Conservation (phyloP, 306 rosid species). For the Vigna trinervia region DNA sequence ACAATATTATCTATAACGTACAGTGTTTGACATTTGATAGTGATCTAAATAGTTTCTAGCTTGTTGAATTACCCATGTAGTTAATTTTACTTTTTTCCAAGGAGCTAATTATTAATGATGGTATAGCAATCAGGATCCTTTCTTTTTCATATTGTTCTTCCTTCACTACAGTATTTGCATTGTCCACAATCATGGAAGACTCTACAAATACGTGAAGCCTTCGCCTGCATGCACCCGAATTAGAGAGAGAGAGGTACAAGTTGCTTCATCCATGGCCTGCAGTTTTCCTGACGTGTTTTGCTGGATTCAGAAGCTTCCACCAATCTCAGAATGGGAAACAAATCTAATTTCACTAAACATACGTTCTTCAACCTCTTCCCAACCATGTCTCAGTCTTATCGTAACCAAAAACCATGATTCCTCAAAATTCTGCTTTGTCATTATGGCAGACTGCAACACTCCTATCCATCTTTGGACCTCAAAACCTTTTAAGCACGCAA, state of each 20-base stretch:
- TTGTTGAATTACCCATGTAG: slow-evolving; percentile 22
- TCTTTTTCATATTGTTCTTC: slow-evolving; percentile 25
- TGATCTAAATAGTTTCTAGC: no score
- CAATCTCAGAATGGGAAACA: slow-evolving; percentile 69
- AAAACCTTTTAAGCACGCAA: slow-evolving; percentile 59
- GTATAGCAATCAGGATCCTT: slow-evolving; percentile 10
- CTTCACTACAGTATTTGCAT: slow-evolving; percentile 34
- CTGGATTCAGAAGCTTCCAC: slow-evolving; percentile 90
- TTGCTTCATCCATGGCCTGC: slow-evolving; percentile 61
- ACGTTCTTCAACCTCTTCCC: slow-evolving; percentile 61
- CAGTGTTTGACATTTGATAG: background rate
- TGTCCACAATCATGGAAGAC: slow-evolving; percentile 30
- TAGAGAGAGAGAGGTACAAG: background rate
- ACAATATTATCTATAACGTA: background rate
- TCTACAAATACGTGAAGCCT: slow-evolving; percentile 45
- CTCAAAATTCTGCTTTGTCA: slow-evolving; percentile 52
- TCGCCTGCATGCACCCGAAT: background rate
- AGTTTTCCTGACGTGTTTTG: slow-evolving; percentile 65
- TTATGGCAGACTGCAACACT: slow-evolving; percentile 63
- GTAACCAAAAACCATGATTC: slow-evolving; percentile 53
- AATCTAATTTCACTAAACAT: slow-evolving; percentile 54
- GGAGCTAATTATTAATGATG: background rate
- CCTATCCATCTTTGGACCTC: slow-evolving; percentile 84
- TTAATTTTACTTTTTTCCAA: slow-evolving; percentile 2
- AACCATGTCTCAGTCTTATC: slow-evolving; percentile 64